Base-by-base conservation (phyloP, 2,329 filamentous ascomycete genomes). In the Chalara sp. region DNA sequence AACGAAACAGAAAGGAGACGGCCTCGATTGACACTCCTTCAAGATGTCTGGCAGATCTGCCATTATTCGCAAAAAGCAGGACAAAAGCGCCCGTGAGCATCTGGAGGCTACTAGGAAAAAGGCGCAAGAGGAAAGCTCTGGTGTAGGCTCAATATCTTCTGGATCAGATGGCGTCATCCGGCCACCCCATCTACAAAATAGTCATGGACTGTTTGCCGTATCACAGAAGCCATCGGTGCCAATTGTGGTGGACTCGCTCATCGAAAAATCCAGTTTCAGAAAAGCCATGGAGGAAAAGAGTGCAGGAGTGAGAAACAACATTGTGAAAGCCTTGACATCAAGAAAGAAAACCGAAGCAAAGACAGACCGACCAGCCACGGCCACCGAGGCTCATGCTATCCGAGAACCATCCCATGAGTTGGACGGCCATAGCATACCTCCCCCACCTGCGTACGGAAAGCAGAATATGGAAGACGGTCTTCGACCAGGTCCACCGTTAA, bases 221-320 rank as follows among this genome's bases (percentile, higher is more conserved):
- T 53, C 57, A 13, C 53, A 53, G 21, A 58, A 59, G 40, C 56
- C 60, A 5, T 49, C 46, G 6, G 46, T 58, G 11, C 55, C 60
- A 32, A 47, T 50, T 10, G 43, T 61, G 31, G 75, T 79, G 41
- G 69, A 75, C 1, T 76, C 74, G 1, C 75, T 72, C 6, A 79
- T 81, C 46, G 77, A 80, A 58, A 76, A 75, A 57, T 80, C 76
- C 2, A 75, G 74, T 0, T 67, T 81, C 46, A 69, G 78, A 44
- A 74, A 67, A 43, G 71, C 70, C 28, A 66, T 81, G 45, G 78
- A 81, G 56, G 77, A 75, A 64, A 77, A 70, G 58, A 81, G 77
- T 57, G 76, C 79, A n/a, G 72, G 70, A 29, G 72, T 80, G 21
- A 68, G 78, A 37, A 74, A 72, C 10, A 79, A 78, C 52, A 75